A percentile compares a stretch with the other conserved stretches of the same genome.
Conservation (phyloP, 148 eudicot species). For the Rhododendron williamsianum region DNA sequence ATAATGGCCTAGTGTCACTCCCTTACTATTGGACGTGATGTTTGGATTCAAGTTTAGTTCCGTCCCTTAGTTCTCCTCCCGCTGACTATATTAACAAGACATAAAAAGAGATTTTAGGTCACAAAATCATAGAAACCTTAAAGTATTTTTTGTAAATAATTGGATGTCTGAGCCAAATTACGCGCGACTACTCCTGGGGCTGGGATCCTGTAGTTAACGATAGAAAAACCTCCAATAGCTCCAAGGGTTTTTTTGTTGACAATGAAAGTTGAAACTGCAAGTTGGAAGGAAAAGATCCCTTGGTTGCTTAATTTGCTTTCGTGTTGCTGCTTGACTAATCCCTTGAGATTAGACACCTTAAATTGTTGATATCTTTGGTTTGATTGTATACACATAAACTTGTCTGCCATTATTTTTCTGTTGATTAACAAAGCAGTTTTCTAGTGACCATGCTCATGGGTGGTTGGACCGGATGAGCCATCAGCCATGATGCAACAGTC, state of each 20-base stretch:
- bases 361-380: neutral
- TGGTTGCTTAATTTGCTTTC: neutral
- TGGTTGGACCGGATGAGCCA: conserved; percentile 6
- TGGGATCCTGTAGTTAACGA: too few species aligned
- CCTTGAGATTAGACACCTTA: neutral
- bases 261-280: too few species aligned
- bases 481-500: neutral
- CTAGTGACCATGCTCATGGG: neutral
- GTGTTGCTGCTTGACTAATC: neutral
- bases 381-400: neutral
- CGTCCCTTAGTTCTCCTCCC: neutral
- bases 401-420: neutral
- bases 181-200: too few species aligned
- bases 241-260: too few species aligned
- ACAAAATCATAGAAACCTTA: neutral
- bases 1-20: too few species aligned
- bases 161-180: too few species aligned
- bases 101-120: neutral
- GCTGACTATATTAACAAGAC: neutral
- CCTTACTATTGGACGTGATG: neutral
- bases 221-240: too few species aligned
- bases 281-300: neutral
- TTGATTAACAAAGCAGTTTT: neutral
- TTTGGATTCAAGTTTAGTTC: neutral
- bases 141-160: too few species aligned